Percentiles rank a stretch among this genome's conserved stretches.
These are phyloP conservation scores for Trypanosoma vivax DNA, from an alignment of 208 protist genomes.

Conservation along the genomic window DNA sequence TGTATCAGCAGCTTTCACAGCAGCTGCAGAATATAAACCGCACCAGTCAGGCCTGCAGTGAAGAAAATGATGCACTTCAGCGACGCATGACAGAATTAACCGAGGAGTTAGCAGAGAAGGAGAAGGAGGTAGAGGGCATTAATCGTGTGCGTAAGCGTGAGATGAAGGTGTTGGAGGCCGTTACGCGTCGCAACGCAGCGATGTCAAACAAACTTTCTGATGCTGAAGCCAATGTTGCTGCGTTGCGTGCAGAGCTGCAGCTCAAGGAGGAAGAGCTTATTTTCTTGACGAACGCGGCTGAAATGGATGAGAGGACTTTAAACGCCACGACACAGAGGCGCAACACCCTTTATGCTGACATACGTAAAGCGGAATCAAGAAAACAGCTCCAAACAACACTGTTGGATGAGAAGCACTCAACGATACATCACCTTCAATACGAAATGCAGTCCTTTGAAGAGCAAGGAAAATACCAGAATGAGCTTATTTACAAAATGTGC, in stretches of 20 bases:
- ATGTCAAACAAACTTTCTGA: slow-evolving; percentile 52
- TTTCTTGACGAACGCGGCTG: slow-evolving; percentile 18
- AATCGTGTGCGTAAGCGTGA: slow-evolving; percentile 45
- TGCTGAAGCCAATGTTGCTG: slow-evolving; percentile 38
- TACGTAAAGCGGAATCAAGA: slow-evolving; percentile 48
- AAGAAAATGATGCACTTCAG: slow-evolving; percentile 78
- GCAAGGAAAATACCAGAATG: slow-evolving; percentile 81
- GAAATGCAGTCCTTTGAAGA: slow-evolving; percentile 79
- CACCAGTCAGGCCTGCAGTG: slow-evolving; percentile 83
- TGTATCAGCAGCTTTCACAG: slow-evolving; percentile 71
- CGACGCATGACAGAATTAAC: slow-evolving; percentile 43
- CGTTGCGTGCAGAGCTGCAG: slow-evolving; percentile 30
- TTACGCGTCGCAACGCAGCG: slow-evolving; percentile 61
- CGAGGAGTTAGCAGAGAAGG: slow-evolving; percentile 55
- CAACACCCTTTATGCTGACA: slow-evolving; percentile 71
- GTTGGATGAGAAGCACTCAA: slow-evolving; percentile 74
- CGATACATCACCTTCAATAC: slow-evolving; percentile 84
- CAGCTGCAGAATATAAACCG: slow-evolving; percentile 75
- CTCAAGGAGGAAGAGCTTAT: slow-evolving; percentile 53
- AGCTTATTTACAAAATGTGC: slow-evolving; percentile 81
- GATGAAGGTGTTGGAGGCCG: slow-evolving; percentile 57
- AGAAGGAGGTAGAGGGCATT: slow-evolving; percentile 38
- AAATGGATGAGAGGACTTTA: slow-evolving; percentile 38
- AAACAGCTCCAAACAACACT: slow-evolving; percentile 66
- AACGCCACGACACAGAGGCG: slow-evolving; percentile 40